A percentile compares a stretch with the other conserved stretches of the same genome.
Conservation (phyloP, 2,329 filamentous ascomycete species). For the Teratosphaeria destructans region DNA sequence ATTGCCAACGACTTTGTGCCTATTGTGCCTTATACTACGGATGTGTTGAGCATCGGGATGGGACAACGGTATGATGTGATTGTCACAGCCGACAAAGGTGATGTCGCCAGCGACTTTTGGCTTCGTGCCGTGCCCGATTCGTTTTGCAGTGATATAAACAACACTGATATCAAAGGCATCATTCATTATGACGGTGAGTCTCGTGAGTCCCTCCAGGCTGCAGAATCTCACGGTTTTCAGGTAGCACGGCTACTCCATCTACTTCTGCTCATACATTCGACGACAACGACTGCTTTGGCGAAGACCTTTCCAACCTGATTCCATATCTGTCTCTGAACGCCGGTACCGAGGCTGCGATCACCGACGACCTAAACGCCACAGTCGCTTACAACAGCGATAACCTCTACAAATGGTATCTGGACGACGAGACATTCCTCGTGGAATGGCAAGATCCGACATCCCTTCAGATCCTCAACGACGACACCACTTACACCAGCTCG, state of each 20-base stretch:
- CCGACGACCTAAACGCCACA: slow-evolving; percentile 18
- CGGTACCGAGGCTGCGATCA: slow-evolving; percentile 4
- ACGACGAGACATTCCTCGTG: slow-evolving; percentile 29
- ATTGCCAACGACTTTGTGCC: slow-evolving; percentile 35
- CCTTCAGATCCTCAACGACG: slow-evolving; percentile 24
- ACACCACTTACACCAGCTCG: slow-evolving; percentile 23
- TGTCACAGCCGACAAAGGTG: slow-evolving; percentile 20
- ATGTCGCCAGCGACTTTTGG: slow-evolving; percentile 24
- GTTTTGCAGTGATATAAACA: slow-evolving; percentile 29
- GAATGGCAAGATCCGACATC: slow-evolving; percentile 32
- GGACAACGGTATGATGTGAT: slow-evolving; percentile 28
- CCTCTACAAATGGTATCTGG: slow-evolving; percentile 32
- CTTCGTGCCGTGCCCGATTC: slow-evolving; percentile 29
- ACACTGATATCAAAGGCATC: slow-evolving; percentile 22
- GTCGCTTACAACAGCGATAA: slow-evolving; percentile 21
- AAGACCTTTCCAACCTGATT: slow-evolving; percentile 25
- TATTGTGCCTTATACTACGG: slow-evolving; percentile 31
- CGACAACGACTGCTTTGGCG: slow-evolving; percentile 27
- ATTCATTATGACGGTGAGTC: slow-evolving; percentile 26
- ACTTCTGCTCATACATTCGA: slow-evolving; percentile 25
- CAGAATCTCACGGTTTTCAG: not conserved
- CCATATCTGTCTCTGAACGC: slow-evolving; percentile 22
- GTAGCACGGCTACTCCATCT: slow-evolving; percentile 20
- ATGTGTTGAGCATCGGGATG: slow-evolving; percentile 26
- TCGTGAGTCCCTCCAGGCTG: not conserved